These are phyloP conservation scores for Escallonia herrerae DNA, from an alignment of 129 eudicot species.

Conservation along the genomic window DNA sequence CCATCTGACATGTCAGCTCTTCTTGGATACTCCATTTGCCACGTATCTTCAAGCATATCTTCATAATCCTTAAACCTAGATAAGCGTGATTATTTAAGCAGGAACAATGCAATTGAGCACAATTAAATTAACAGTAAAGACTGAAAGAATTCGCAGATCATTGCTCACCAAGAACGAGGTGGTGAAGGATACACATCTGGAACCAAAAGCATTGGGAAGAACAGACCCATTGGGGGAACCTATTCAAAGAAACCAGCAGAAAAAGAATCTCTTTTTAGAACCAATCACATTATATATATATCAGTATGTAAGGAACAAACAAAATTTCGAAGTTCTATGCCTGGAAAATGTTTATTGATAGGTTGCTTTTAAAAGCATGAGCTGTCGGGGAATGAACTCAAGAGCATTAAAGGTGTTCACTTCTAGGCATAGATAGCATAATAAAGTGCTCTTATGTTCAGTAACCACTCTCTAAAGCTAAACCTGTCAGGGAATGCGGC, in stretches of 20 bases:
- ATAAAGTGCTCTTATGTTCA: too few species aligned
- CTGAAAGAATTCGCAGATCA: conserved; percentile 3
- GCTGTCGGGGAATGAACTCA: too few species aligned
- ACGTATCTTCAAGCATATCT: conserved; percentile 93
- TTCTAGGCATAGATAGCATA: too few species aligned
- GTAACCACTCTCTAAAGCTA: too few species aligned
- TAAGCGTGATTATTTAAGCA: background rate
- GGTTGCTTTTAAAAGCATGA: too few species aligned
- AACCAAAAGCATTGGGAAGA: conserved; percentile 90
- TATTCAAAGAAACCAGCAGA: conserved; percentile 18
- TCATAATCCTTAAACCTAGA: conserved; percentile 85
- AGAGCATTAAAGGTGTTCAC: too few species aligned
- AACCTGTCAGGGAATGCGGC: too few species aligned
- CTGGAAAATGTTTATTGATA: too few species aligned
- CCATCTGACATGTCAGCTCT: conserved; percentile 62
- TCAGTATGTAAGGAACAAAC: too few species aligned
- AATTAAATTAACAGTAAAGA: background rate
- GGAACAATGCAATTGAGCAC: conserved; percentile 2
- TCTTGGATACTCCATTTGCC: conserved; percentile 67
- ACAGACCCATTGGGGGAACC: conserved; percentile 98
- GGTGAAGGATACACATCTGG: conserved; percentile 98
- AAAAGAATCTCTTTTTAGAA: too few species aligned
- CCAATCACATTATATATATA: background rate
- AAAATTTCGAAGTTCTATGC: too few species aligned
- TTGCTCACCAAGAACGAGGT: conserved; percentile 76